Evolutionary conservation across 768 basidiomycete species (phyloP).

Genomic region (Agrocybe pediades): DNA sequence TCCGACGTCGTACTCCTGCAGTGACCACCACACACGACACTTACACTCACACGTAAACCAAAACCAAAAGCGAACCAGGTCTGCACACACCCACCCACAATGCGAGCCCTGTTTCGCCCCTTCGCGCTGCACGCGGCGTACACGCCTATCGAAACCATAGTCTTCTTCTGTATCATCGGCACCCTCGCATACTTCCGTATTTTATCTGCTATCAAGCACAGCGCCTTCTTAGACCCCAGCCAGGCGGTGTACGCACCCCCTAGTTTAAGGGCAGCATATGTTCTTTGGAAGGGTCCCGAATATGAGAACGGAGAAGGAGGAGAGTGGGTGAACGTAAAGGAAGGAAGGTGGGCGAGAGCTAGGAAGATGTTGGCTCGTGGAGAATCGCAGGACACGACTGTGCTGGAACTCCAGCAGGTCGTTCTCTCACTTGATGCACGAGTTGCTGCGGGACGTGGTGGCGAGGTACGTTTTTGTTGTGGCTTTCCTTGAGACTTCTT

Average conservation of each 20-base stretch:
- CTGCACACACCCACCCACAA: no score
- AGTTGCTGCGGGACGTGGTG: slow-evolving; percentile 26
- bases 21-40: background rate
- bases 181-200: slow-evolving; percentile 96
- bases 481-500: background rate
- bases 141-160: slow-evolving; percentile 87
- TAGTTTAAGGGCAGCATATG: slow-evolving; percentile 56
- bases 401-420: slow-evolving; percentile 76
- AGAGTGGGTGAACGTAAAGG: slow-evolving; percentile 22
- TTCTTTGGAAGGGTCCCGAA: slow-evolving; percentile 50
- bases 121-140: slow-evolving; percentile 74
- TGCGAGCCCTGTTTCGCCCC: slow-evolving; percentile 67
- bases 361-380: slow-evolving; percentile 25
- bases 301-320: slow-evolving; percentile 55
- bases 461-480: slow-evolving; percentile 31
- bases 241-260: slow-evolving; percentile 32
- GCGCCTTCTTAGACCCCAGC: slow-evolving; percentile 70
- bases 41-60: background rate
- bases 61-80: no score
- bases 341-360: slow-evolving; percentile 46
- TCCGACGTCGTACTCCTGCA: background rate
- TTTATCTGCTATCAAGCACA: slow-evolving; percentile 87
- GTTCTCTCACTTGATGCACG: slow-evolving; percentile 54
- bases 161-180: slow-evolving; percentile 83
- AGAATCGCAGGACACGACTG: slow-evolving; percentile 28